Evolutionary conservation across 108 stramenopile species (phyloP).

Genomic region (Nannochloropsis granulata): DNA sequence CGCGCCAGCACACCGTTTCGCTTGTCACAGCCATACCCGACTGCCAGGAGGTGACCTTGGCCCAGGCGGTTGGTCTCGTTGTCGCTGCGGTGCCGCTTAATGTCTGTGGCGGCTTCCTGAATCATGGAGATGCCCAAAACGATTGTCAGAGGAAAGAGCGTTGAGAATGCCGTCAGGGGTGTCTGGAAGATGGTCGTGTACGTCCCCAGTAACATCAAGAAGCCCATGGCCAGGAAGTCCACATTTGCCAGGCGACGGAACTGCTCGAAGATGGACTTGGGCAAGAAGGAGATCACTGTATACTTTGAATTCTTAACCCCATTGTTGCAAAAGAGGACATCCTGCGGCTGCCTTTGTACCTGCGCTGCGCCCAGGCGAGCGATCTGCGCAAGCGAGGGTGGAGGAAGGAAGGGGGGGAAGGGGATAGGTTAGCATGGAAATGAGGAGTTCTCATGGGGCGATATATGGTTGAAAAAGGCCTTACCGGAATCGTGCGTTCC

Average conservation of each 20-base stretch:
- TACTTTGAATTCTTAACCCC: conserved; percentile 19
- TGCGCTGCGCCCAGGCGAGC: background rate
- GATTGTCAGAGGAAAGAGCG: conserved; percentile 26
- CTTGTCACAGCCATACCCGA: conserved; percentile 8
- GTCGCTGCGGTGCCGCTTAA: conserved; percentile 20
- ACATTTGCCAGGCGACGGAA: conserved; percentile 56
- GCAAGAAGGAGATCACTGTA: conserved; percentile 13
- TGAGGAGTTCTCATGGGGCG: too few species aligned
- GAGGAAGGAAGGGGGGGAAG: background rate
- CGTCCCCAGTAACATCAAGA: conserved; percentile 51
- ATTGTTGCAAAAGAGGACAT: background rate
- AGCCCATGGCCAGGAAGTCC: conserved; percentile 75
- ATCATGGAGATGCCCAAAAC: conserved; percentile 33
- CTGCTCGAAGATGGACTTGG: conserved; percentile 26
- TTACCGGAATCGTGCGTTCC: too few species aligned
- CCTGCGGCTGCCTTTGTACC: background rate
- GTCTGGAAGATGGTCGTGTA: conserved; percentile 30
- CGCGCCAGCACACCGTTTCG: conserved; percentile 8
- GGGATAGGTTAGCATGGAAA: too few species aligned
- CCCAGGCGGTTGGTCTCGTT: background rate
- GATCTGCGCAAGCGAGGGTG: background rate
- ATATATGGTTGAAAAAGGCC: too few species aligned
- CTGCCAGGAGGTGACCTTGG: conserved; percentile 8
- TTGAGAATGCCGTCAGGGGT: conserved; percentile 19
- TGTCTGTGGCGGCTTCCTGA: conserved; percentile 17